Evolutionary conservation across 1,284 basidiomycete species (phyloP).

Genomic region (Leccinum insigne): DNA sequence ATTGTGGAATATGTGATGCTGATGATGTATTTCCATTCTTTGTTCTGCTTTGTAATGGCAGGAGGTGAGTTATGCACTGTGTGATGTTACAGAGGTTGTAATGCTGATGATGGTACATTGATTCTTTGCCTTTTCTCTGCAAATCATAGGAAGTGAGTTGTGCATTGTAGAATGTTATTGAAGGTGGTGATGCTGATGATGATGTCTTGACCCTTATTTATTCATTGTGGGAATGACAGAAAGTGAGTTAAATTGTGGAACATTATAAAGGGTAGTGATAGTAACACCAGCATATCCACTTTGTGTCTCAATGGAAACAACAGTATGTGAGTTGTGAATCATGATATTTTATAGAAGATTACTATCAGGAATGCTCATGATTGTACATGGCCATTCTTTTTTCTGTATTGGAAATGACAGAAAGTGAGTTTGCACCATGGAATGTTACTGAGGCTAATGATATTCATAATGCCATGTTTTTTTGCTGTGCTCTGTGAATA

Average conservation of each 20-base stretch:
- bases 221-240: neutral
- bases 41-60: neutral
- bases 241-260: neutral
- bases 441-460: neutral
- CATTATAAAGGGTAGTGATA: neutral
- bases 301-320: neutral
- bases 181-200: neutral
- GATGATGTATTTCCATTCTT: neutral
- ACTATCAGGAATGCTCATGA: neutral
- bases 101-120: neutral
- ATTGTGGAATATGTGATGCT: neutral
- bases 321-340: neutral
- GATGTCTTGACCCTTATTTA: neutral
- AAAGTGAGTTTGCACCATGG: neutral
- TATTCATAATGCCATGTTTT: neutral
- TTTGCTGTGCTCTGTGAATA: neutral
- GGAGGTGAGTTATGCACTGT: no score
- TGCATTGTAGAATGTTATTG: neutral
- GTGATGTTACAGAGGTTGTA: neutral
- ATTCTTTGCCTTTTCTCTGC: neutral
- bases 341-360: neutral
- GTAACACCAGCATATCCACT: neutral
- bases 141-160: neutral
- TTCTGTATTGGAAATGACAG: neutral
- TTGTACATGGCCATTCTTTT: neutral